Evolutionary conservation across 2,329 filamentous ascomycete genomes (phyloP), one percentile per base, ranked within the genome.

Genomic region (Moelleriella libera): DNA sequence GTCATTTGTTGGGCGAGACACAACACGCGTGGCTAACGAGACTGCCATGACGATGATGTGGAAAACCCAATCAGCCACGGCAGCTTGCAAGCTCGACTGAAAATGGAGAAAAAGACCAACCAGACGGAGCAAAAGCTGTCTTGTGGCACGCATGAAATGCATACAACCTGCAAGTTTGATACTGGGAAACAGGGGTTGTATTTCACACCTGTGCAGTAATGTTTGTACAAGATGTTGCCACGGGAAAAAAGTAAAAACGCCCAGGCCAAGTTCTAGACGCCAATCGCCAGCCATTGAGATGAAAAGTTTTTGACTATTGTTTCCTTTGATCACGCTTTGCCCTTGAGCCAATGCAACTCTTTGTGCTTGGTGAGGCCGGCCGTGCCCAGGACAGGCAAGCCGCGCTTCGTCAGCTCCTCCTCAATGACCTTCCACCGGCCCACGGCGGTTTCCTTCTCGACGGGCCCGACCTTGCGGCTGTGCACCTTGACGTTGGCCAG

Each of bases 351-450:
- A n/a, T 62, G 53, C 47, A 63, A 56, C 60, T 75, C 70, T 57
- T 59, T 68, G 52, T 66, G 66, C 58, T 63, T 66, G 11, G 59
- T 53, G 44, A 63, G 53, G 6, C 62, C 60, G 7, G 60, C 63
- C 44, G 67, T 66, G 3, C 76, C 77, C 4, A 67, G 68, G 12
- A 78, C 65, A 6, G 82, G 78, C 54, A 89, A 61, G 12, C 74
- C 75, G 48, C 81, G 70, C 60, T 75, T 72, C 57, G 66, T 66
- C 52, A 90, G 68, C 64, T 87, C 83, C 57, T 80, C 69, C 62
- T 85, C 75, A 57, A 90, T 86, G 45, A 88, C 63, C 76, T 92
- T 92, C 78, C 83, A 85, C 57, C 85, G 72, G 30, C 88, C 88
- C 41, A 85, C 61, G 45, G 76, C 72, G 55, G 75, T 78, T 64